phyloP scores from a whole-genome alignment of 2,329 filamentous ascomycete species.

The Cladosporium phlei region DNA sequence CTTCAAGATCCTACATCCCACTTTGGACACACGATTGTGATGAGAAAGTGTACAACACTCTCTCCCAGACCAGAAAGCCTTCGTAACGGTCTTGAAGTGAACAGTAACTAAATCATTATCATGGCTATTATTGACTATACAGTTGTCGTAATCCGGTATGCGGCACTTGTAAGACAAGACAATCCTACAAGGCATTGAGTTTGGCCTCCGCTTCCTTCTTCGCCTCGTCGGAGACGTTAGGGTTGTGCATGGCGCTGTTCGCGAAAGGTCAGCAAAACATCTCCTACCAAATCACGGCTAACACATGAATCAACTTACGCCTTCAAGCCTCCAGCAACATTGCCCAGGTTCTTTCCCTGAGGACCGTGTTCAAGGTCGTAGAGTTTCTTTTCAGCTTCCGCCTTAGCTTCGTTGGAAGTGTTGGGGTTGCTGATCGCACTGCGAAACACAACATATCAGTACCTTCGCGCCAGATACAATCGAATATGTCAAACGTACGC shows the following conservation, averaged over 20 bases:
- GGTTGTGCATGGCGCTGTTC: conserved; percentile 9
- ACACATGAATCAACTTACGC: conserved; percentile 2
- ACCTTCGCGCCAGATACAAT: too few relatives aligned
- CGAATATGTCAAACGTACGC: background rate
- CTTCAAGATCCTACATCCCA: too few relatives aligned
- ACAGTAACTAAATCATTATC: background rate
- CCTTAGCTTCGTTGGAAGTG: conserved; percentile 1
- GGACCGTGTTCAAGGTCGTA: conserved; percentile 1
- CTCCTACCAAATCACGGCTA: too few relatives aligned
- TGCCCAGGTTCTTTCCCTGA: conserved; percentile 2
- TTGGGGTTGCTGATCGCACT: conserved; percentile 8
- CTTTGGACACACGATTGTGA: too few relatives aligned
- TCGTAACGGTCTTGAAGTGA: too few relatives aligned
- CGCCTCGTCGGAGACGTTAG: conserved; percentile 6
- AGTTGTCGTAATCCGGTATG: background rate
- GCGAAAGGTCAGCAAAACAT: background rate
- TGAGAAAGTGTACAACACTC: too few relatives aligned
- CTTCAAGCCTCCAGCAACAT: conserved; percentile 9
- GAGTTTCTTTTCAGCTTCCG: conserved; percentile 6
- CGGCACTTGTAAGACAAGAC: background rate
- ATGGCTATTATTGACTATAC: background rate
- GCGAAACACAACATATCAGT: background rate
- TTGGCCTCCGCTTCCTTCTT: conserved; percentile 6
- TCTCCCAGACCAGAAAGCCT: too few relatives aligned
- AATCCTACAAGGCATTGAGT: conserved; percentile 1